Evolutionary conservation across 108 stramenopile species (phyloP).

Genomic region (Pseudonitzschia multiseries): DNA sequence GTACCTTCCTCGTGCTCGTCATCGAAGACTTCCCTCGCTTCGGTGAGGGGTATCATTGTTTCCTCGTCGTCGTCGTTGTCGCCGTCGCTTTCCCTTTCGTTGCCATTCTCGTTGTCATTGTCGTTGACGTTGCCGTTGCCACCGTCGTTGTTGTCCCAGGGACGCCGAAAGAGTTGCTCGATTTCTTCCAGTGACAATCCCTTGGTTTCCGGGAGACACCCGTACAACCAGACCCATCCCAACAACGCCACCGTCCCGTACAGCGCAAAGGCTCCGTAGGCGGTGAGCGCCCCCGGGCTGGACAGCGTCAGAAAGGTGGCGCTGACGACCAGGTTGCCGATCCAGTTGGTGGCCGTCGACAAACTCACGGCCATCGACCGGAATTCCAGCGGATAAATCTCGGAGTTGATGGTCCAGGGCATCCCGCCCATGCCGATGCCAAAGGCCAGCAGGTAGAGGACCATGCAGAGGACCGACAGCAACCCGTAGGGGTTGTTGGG

Average conservation of each 20-base stretch:
- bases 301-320: slow-evolving; percentile 80
- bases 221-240: slow-evolving; percentile 62
- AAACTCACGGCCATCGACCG: slow-evolving; percentile 65
- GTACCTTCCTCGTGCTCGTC: not conserved
- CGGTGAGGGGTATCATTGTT: not conserved
- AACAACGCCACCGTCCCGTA: slow-evolving; percentile 56
- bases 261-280: slow-evolving; percentile 81
- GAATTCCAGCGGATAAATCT: slow-evolving; percentile 75
- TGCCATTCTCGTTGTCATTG: not conserved
- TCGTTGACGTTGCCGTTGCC: not conserved
- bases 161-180: slow-evolving; percentile 56
- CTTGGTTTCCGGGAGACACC: slow-evolving; percentile 81
- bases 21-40: not conserved
- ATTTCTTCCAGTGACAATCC: slow-evolving; percentile 81
- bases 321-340: slow-evolving; percentile 70
- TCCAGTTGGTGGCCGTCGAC: slow-evolving; percentile 77
- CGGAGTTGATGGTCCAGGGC: slow-evolving; percentile 87
- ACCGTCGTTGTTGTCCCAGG: slow-evolving; percentile 3
- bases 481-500: slow-evolving; percentile 55
- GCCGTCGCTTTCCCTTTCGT: not conserved
- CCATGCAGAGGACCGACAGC: slow-evolving; percentile 70
- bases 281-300: slow-evolving; percentile 48
- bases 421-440: slow-evolving; percentile 82
- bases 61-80: slow-evolving; percentile 2
- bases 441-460: slow-evolving; percentile 77